These are phyloP conservation scores for Grigorovia yakushimaensis DNA, from an alignment of 805 yeast species.

Conservation along the genomic window DNA sequence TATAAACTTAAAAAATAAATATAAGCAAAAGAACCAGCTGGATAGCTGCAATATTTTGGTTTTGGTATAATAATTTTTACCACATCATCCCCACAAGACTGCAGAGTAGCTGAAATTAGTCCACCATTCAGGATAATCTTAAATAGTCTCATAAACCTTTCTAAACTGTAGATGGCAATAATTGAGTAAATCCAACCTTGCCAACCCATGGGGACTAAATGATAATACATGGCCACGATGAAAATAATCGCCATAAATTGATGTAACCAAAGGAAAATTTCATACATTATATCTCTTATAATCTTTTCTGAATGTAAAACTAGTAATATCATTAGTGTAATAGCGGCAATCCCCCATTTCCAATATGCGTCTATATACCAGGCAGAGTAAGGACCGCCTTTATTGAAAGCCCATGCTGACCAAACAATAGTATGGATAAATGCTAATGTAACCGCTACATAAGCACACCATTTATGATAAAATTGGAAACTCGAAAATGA, in stretches of 20 bases:
- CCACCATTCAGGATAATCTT: constrained; percentile 29
- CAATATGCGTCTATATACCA: constrained; percentile 40
- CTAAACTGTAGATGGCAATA: constrained; percentile 42
- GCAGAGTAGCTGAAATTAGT: constrained; percentile 15
- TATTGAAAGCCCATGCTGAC: constrained; percentile 37
- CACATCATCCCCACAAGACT: constrained; percentile 23
- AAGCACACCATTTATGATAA: constrained; percentile 60
- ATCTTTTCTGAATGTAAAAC: constrained; percentile 40
- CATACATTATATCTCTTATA: constrained; percentile 48
- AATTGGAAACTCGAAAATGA: constrained; percentile 47
- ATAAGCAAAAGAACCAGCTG: constrained; percentile 49
- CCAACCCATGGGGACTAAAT: constrained; percentile 44
- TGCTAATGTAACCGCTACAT: constrained; percentile 39
- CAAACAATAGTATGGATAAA: constrained; percentile 49
- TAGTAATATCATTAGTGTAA: constrained; percentile 35
- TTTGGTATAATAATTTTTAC: constrained; percentile 33
- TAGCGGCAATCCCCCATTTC: constrained; percentile 41
- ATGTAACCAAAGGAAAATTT: constrained; percentile 50
- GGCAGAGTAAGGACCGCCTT: constrained; percentile 30
- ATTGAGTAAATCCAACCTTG: constrained; percentile 39
- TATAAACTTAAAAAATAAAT: constrained; percentile 45
- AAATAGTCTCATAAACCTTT: constrained; percentile 38
- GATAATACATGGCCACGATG: constrained; percentile 48
- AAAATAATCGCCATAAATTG: constrained; percentile 45
- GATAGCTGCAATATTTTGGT: constrained; percentile 39